Evolutionary conservation across 768 basidiomycete genomes (phyloP).

Genomic region (Lentinula sp.): DNA sequence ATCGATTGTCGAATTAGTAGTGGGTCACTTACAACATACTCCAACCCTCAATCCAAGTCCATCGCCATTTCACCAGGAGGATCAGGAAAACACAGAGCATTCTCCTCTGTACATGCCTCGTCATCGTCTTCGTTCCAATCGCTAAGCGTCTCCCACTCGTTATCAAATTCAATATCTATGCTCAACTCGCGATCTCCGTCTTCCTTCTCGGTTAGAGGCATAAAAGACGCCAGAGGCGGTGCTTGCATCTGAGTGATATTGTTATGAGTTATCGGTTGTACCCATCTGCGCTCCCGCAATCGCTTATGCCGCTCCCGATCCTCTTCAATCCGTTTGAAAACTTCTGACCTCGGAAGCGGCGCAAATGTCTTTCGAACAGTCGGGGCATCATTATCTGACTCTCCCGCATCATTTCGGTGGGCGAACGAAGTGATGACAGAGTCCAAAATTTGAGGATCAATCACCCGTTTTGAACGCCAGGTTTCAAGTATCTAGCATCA

Average conservation of each 20-base stretch:
- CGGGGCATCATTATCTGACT: conserved; percentile 13
- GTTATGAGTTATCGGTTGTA: conserved; percentile 65
- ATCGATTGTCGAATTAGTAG: too few relatives aligned
- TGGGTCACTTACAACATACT: not conserved
- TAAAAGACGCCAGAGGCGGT: conserved; percentile 50
- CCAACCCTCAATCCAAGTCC: not conserved
- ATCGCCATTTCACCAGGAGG: conserved; percentile 5
- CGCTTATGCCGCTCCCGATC: conserved; percentile 91
- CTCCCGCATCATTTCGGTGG: conserved; percentile 26
- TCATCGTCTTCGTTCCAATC: conserved; percentile 90
- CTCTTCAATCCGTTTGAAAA: conserved; percentile 85
- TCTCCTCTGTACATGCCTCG: conserved; percentile 68
- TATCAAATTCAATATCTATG: conserved; percentile 81
- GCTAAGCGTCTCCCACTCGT: conserved; percentile 85
- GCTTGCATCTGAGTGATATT: conserved; percentile 30
- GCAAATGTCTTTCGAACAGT: conserved; percentile 9
- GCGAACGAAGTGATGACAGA: conserved; percentile 55
- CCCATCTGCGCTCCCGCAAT: conserved; percentile 86
- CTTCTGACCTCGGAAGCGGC: conserved; percentile 54
- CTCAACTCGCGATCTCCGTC: conserved; percentile 56
- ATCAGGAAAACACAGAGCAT: conserved; percentile 59
- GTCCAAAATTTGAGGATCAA: conserved; percentile 76
- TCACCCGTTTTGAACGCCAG: conserved; percentile 80
- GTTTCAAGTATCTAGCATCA: conserved; percentile 74
- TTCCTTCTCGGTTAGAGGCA: conserved; percentile 46